Evolutionary conservation across 2,329 filamentous ascomycete species (phyloP).

Genomic region (Fusarium dlaminii): DNA sequence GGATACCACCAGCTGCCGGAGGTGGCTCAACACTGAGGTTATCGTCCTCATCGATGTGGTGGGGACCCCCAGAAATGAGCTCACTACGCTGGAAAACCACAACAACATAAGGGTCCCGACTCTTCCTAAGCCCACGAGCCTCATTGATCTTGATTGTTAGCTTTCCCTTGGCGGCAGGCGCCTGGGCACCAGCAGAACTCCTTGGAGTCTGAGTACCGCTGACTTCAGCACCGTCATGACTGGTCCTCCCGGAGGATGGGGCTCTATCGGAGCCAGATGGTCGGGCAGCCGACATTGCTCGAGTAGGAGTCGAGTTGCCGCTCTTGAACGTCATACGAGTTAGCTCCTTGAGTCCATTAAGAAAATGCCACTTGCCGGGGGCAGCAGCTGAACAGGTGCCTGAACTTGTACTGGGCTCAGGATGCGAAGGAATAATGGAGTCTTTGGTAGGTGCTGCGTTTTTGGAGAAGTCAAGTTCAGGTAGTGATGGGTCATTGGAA

Average conservation of each 20-base stretch:
- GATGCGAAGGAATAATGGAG: conserved; percentile 38
- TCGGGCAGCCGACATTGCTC: conserved; percentile 77
- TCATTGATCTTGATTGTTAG: conserved; percentile 89
- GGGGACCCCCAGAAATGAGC: conserved; percentile 88
- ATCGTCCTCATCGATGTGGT: conserved; percentile 70
- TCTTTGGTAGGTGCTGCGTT: conserved; percentile 31
- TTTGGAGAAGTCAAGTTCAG: conserved; percentile 31
- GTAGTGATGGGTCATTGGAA: conserved; percentile 37
- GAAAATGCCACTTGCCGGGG: conserved; percentile 67
- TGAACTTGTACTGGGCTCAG: conserved; percentile 61
- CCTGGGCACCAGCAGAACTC: conserved; percentile 64
- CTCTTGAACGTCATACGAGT: conserved; percentile 87
- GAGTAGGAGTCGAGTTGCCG: conserved; percentile 88
- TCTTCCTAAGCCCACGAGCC: conserved; percentile 81
- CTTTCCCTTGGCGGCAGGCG: conserved; percentile 82
- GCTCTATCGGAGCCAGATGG: conserved; percentile 59
- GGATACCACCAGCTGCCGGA: conserved; percentile 59
- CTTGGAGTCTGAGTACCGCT: conserved; percentile 64
- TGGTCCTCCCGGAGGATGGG: conserved; percentile 49
- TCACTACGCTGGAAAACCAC: conserved; percentile 97
- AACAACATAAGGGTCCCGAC: conserved; percentile 92
- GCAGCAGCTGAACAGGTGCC: conserved; percentile 50
- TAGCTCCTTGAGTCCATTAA: conserved; percentile 84
- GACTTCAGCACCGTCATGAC: conserved; percentile 55
- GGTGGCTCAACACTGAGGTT: conserved; percentile 57